Evolutionary conservation across 345 rosid species (phyloP).

Genomic region (Boechera divaricarpa): DNA sequence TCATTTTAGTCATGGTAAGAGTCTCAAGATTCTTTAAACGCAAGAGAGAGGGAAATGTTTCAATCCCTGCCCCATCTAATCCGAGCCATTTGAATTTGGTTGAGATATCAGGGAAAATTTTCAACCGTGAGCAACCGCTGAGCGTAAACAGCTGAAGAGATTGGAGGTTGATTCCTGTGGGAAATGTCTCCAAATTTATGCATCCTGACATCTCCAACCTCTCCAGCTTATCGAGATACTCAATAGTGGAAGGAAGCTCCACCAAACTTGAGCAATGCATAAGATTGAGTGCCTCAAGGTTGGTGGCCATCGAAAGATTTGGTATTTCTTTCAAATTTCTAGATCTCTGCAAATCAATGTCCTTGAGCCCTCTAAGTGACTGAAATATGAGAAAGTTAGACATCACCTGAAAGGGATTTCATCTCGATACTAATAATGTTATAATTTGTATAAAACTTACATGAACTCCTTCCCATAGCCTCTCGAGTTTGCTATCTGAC

Average conservation of each 20-base stretch:
- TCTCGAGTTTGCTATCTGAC: no score
- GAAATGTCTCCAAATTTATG: not conserved
- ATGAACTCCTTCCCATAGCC: no score
- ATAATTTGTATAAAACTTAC: no score
- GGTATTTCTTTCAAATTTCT: no score
- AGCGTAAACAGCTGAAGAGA: not conserved
- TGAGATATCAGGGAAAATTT: conserved; percentile 31
- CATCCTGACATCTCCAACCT: not conserved
- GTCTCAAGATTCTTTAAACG: not conserved
- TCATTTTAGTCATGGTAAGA: no score
- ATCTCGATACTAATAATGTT: no score
- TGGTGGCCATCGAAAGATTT: not conserved
- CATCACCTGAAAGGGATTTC: no score
- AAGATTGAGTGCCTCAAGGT: conserved; percentile 13
- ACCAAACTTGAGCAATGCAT: conserved; percentile 7
- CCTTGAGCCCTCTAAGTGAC: no score
- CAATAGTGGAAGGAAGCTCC: not conserved
- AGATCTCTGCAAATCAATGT: no score
- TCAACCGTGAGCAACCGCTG: conserved; percentile 17
- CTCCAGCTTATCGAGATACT: conserved; percentile 5
- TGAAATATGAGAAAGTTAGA: no score
- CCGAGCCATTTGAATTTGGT: not conserved
- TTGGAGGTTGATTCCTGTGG: not conserved
- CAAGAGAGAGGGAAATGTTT: not conserved
- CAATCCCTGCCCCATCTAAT: not conserved